Evolutionary conservation across 2,329 filamentous ascomycete genomes (phyloP).

Genomic region (Tolypocladium ovalisporum): DNA sequence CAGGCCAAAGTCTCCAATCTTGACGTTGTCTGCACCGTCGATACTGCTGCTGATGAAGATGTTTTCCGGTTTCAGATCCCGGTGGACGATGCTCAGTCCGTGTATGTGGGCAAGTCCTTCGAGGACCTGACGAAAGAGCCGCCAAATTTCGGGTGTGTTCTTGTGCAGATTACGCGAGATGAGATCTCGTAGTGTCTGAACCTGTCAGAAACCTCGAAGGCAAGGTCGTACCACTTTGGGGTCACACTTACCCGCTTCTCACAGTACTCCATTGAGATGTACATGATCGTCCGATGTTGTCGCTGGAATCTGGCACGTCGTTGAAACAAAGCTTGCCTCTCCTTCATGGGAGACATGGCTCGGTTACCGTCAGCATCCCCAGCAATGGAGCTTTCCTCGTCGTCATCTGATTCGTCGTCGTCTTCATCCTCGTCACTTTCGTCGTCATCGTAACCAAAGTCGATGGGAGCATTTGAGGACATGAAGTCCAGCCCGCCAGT

Average conservation of each 20-base stretch:
- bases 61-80: conserved; percentile 94
- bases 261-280: conserved; percentile 99
- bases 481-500: conserved; percentile 86
- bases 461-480: conserved; percentile 71
- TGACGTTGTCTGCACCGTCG: conserved; percentile 77
- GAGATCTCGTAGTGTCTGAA: conserved; percentile 69
- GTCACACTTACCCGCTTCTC: conserved; percentile 60
- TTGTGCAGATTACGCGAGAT: conserved; percentile 67
- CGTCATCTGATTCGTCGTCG: conserved; percentile 33
- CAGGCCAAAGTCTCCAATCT: conserved; percentile 93
- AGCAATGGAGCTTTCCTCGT: conserved; percentile 27
- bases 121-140: conserved; percentile 79
- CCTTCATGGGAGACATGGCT: conserved; percentile 18
- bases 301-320: conserved; percentile 31
- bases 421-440: conserved; percentile 34
- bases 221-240: not conserved
- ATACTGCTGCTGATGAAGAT: conserved; percentile 66
- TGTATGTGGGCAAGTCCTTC: conserved; percentile 89
- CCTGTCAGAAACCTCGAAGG: not conserved
- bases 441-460: conserved; percentile 59
- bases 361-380: conserved; percentile 18
- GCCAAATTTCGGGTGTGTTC: conserved; percentile 72
- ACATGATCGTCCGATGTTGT: conserved; percentile 63
- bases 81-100: conserved; percentile 81
- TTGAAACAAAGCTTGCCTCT: conserved; percentile 15